phyloP scores from a whole-genome alignment of 2,329 filamentous ascomycete species.

The Cyanodermella asteris region DNA sequence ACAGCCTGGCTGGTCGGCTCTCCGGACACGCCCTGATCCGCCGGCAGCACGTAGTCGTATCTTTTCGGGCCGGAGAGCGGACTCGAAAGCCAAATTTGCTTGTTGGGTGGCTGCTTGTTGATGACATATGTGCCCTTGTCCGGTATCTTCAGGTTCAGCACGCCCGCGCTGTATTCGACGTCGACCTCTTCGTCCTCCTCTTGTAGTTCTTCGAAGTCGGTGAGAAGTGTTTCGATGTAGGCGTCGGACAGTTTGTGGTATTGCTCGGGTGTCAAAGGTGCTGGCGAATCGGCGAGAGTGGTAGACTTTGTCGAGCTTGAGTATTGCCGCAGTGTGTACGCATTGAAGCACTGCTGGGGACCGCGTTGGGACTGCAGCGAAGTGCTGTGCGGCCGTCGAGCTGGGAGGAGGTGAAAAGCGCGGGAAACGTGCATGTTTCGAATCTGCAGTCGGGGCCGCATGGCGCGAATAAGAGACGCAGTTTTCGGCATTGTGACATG shows the following conservation, averaged over 20 bases:
- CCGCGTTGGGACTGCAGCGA: too few species aligned
- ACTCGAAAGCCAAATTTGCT: constrained; percentile 89
- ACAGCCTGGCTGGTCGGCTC: constrained; percentile 47
- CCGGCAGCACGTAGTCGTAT: constrained; percentile 54
- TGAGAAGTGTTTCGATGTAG: constrained; percentile 42
- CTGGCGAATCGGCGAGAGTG: too few species aligned
- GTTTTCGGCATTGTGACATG: too few species aligned
- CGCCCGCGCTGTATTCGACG: constrained; percentile 70
- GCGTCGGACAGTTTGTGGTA: constrained; percentile 61
- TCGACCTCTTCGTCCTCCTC: constrained; percentile 59
- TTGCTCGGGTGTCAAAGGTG: constrained; percentile 20
- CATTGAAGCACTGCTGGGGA: too few species aligned
- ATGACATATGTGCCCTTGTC: constrained; percentile 66
- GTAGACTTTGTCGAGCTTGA: too few species aligned
- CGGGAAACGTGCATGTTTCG: too few species aligned
- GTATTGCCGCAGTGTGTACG: too few species aligned
- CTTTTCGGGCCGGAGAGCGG: constrained; percentile 81
- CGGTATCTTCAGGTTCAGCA: constrained; percentile 53
- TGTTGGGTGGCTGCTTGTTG: constrained; percentile 97
- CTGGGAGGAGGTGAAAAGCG: too few species aligned
- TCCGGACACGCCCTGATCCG: constrained; percentile 14
- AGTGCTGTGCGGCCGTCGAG: too few species aligned
- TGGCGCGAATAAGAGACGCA: too few species aligned
- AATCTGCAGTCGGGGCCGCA: too few species aligned
- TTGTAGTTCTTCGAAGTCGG: constrained; percentile 47